Conservation (phyloP, 345 rosid species). For the Populus alba region DNA sequence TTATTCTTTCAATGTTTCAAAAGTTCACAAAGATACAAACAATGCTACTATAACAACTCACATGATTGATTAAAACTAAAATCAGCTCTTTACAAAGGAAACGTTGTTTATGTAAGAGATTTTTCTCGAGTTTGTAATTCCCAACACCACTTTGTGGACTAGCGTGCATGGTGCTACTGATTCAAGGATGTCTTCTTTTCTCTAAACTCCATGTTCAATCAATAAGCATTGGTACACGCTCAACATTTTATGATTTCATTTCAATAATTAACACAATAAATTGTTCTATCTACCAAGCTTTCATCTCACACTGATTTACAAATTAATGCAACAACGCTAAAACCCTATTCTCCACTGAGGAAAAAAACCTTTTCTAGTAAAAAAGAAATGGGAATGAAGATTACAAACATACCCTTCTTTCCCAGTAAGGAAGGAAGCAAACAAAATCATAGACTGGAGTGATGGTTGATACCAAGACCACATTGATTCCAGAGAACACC, state of each 20-base stretch:
- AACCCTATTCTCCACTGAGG: background rate
- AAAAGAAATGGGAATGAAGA: background rate
- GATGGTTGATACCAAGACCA: conserved; percentile 49
- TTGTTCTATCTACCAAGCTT: background rate
- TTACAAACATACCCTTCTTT: conserved; percentile 55
- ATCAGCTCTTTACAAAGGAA: background rate
- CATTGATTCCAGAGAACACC: conserved; percentile 55
- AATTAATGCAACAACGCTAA: background rate
- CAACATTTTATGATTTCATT: background rate
- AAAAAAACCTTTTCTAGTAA: background rate
- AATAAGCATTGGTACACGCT: background rate
- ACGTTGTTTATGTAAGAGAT: background rate
- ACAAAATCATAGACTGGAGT: conserved; percentile 66
- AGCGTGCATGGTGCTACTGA: background rate
- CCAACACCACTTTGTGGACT: background rate
- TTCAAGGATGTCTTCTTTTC: background rate
- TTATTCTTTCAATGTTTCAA: background rate
- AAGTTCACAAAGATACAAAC: too few relatives aligned
- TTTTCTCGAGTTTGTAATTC: background rate
- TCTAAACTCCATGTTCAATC: background rate
- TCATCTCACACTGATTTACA: background rate
- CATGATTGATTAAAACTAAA: background rate
- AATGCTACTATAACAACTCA: background rate
- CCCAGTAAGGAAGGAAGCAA: conserved; percentile 74
- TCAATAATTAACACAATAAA: background rate